A percentile compares a stretch with the other conserved stretches of the same genome.
Conservation (phyloP, 441 rosid species). For the Populus trichocarpa region DNA sequence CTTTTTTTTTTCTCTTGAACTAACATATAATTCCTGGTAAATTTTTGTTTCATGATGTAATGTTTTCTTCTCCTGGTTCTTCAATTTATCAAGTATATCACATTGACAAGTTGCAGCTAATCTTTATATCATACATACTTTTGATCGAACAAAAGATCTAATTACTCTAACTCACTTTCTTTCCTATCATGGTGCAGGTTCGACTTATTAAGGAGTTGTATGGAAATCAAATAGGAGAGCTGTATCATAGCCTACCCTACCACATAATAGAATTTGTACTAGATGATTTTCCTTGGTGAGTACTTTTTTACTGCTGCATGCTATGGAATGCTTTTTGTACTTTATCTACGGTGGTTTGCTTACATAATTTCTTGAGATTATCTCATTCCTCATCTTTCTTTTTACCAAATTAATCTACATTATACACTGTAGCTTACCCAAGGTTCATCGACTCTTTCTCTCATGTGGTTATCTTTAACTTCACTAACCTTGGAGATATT, state of each 20-base stretch:
- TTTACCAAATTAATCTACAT: not conserved
- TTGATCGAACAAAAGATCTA: conserved; percentile 7
- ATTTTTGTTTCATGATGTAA: not conserved
- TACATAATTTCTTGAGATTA: not conserved
- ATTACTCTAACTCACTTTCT: conserved; percentile 2
- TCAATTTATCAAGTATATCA: not conserved
- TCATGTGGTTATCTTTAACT: not conserved
- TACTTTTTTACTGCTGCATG: conserved; percentile 9
- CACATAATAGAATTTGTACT: conserved; percentile 51
- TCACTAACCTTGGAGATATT: not conserved
- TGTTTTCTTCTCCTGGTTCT: not conserved
- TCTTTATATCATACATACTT: not conserved
- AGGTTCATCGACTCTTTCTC: not conserved
- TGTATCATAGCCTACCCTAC: conserved; percentile 40
- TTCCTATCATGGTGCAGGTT: conserved; percentile 47
- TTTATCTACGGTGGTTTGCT: not conserved
- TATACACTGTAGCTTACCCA: not conserved
- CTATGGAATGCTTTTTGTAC: not conserved
- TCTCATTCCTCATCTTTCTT: not conserved
- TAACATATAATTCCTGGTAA: not conserved
- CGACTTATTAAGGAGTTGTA: conserved; percentile 86
- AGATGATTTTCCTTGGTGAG: conserved; percentile 82
- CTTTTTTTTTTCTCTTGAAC: not conserved
- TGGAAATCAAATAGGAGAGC: conserved; percentile 87
- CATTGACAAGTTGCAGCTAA: not conserved